Evolutionary conservation across 2,329 filamentous ascomycete genomes (phyloP), one percentile per base, ranked within the genome.

Genomic region (Arthrobotrys conoides): DNA sequence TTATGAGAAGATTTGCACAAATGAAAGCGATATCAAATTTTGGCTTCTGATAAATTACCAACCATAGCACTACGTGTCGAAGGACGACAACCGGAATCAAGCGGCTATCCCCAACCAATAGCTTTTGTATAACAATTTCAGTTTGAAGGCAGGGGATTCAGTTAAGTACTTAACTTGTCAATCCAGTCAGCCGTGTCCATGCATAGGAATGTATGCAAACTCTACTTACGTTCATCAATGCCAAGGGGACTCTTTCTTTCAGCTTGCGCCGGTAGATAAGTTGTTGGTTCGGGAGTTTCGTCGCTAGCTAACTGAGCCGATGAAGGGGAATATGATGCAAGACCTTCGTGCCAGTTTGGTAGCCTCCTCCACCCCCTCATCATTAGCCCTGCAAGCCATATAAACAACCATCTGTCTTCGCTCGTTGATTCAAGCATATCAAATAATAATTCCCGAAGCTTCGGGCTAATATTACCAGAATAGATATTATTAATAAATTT

Each of bases 361-460:
- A 16, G 16, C 8, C 6, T 20, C 44, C 3, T 9, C 55, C 55
- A 44, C 1, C 18, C 14, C 24, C 12, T 44, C 18, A 44, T 41
- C 2, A 27, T n/a, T 18, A 24, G 20, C 5, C 36, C 24, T 3
- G 8, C 24, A 16, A 63, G 2, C 36, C 36, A 63, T 4, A 63
- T 9, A 14, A 63, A 63, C 0, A 46, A 36, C 57, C 57, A 63
- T 30, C 16, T 63, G 8, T 16, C 16, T 30, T 63, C 57, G 16
- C 20, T 44, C 3, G 36, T 9, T 1, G 57, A 63, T 18, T 41
- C 57, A 18, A 63, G 36, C 57, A 63, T 63, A 46, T 44, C 57
- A 16, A 63, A 18, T 0, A 38, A 9, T 22, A 61, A 5, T 1
- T 38, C 1, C 2, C 55, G 33, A 41, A 38, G 16, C 4, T 22